Evolutionary conservation across 495 filamentous ascomycete genomes (phyloP), one percentile per base, ranked within the genome.

Genomic region (Hypoxylon cercidicola): DNA sequence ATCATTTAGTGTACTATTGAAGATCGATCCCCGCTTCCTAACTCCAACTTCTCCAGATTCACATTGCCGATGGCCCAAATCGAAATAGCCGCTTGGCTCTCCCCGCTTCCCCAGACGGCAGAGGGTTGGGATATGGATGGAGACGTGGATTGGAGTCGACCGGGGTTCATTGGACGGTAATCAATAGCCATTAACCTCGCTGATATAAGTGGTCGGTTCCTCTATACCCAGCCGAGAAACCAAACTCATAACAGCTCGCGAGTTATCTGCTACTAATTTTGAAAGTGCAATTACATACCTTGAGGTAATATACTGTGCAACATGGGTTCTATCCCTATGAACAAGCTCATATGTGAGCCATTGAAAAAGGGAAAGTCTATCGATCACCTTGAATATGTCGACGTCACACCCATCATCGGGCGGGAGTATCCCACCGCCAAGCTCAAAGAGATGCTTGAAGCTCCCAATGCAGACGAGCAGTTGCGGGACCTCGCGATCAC

Each of bases 401-500:
- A 91, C 35, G 79, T 87, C 1, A 92, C 89, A 1, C 88, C 89
- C 1, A 75, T 88, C 12, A 89, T 91, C 68, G 89, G 90, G 10
- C 78, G 81, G 1, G 90, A 92, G 69, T 92, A 85, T 61, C 79
- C 81, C 9, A 78, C 81, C 12, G 84, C 81, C 4, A 86, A 83
- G 52, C 72, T 93, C 28, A 81, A 80, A 28, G 84, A 88, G 5
- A 82, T 82, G 70, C 78, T 91, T 3, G 73, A 79, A 9, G 84
- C 88, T 11, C 78, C 81, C 0, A 89, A 92, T 70, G 83, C 84
- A 0, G 88, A 91, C 54, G 85, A 89, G 32, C 75, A 90, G 23
- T 71, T 92, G 23, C 77, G 83, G 7, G 89, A 92, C 35, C 79
- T 91, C 5, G 87, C 89, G 39, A 76, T 78, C 25, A 66, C 63